Conservation (phyloP, 1,139 yeast species). For the Ogataea hybrid region DNA sequence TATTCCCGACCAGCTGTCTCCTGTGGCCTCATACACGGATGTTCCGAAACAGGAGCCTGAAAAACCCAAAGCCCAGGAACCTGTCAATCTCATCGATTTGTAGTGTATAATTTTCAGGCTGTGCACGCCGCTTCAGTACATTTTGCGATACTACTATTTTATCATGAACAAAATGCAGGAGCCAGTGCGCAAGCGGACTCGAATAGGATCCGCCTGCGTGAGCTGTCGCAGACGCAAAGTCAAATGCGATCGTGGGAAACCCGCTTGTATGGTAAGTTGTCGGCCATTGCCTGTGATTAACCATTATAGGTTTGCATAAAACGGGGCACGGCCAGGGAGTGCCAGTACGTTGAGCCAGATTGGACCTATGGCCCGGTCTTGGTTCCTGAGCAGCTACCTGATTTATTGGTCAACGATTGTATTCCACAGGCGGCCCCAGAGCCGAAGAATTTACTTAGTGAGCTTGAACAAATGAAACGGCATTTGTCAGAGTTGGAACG, state of each 20-base stretch:
- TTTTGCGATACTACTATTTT: background rate
- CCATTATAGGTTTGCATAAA: constrained; percentile 30
- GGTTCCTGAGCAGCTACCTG: background rate
- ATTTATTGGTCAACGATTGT: background rate
- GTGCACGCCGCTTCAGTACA: background rate
- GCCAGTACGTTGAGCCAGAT: constrained; percentile 21
- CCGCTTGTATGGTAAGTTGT: constrained; percentile 22
- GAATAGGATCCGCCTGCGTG: constrained; percentile 27
- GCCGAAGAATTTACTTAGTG: background rate
- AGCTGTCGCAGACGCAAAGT: constrained; percentile 27
- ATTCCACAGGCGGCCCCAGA: too few relatives aligned
- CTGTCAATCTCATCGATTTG: constrained; percentile 23
- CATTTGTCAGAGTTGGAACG: constrained; percentile 3
- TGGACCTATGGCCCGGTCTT: constrained; percentile 1
- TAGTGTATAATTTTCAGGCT: constrained; percentile 3
- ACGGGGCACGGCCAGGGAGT: constrained; percentile 24
- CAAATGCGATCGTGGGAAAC: constrained; percentile 26
- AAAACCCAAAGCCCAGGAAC: constrained; percentile 12
- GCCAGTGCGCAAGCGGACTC: constrained; percentile 15
- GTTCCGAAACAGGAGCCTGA: background rate
- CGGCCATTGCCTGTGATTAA: background rate
- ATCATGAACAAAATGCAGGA: background rate
- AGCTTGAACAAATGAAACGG: constrained; percentile 5
- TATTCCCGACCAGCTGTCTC: constrained; percentile 1
- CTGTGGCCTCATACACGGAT: background rate